Percentiles rank a stretch among this genome's conserved stretches.
phyloP scores from a whole-genome alignment of 2,329 filamentous ascomycete species.

The Esteya vermicola region DNA sequence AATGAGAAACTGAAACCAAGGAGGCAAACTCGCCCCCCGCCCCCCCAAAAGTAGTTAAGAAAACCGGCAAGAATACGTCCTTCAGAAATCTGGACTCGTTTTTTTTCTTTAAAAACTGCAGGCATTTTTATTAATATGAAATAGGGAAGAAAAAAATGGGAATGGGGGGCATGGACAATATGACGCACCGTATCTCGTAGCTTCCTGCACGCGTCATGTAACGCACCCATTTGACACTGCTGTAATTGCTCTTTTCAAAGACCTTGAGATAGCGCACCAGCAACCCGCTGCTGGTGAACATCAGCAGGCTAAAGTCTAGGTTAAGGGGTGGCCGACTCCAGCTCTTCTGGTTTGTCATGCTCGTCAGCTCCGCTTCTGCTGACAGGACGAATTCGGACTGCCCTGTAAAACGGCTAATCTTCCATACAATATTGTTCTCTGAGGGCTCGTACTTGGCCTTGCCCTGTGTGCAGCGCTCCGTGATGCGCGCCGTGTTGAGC shows the following conservation, averaged over 20 bases:
- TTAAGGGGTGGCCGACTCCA: constrained; percentile 91
- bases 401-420: constrained; percentile 96
- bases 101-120: too few relatives aligned
- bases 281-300: constrained; percentile 94
- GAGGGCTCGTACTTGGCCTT: constrained; percentile 98
- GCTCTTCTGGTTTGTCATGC: constrained; percentile 95
- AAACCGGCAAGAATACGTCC: too few relatives aligned
- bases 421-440: constrained; percentile 98
- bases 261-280: constrained; percentile 93
- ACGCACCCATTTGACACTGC: constrained; percentile 95
- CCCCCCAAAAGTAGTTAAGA: too few relatives aligned
- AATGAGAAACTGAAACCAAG: too few relatives aligned
- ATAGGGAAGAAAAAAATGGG: too few relatives aligned
- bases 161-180: too few relatives aligned
- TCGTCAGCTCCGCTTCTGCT: constrained; percentile 82
- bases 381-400: constrained; percentile 92
- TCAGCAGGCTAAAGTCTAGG: constrained; percentile 82
- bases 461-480: constrained; percentile 83
- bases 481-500: constrained; percentile 88
- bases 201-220: constrained; percentile 98
- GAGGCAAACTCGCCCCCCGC: too few relatives aligned
- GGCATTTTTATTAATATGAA: too few relatives aligned
- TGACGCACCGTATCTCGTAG: constrained; percentile 85
- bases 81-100: too few relatives aligned
- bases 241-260: constrained; percentile 98